phyloP scores from a whole-genome alignment of 148 eudicot species.

The Rhododendron henanense region DNA sequence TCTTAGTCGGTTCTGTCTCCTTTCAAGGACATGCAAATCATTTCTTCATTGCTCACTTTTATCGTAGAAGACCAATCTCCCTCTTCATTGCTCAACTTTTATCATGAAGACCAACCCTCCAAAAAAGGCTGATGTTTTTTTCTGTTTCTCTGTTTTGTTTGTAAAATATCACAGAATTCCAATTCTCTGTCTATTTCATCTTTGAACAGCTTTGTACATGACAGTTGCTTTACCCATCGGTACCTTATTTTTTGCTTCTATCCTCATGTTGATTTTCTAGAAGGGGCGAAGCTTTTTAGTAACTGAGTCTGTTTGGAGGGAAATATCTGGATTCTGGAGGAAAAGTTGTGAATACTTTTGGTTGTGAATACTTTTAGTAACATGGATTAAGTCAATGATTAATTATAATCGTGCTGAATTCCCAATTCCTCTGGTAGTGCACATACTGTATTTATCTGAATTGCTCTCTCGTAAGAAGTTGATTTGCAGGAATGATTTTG shows the following conservation, averaged over 20 bases:
- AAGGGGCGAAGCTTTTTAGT: not conserved
- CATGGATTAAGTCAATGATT: not conserved
- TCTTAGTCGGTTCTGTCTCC: conserved; percentile 16
- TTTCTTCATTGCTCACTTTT: not conserved
- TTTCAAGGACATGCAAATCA: not conserved
- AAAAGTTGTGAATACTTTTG: not conserved
- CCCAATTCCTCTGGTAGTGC: not conserved
- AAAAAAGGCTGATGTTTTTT: not conserved
- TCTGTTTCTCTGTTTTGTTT: not conserved
- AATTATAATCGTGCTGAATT: not conserved
- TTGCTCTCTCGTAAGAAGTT: not conserved
- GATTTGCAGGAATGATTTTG: no score
- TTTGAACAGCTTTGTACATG: not conserved
- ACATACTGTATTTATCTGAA: not conserved
- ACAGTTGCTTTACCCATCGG: not conserved
- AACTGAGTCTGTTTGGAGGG: not conserved
- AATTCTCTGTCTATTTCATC: not conserved
- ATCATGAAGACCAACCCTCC: not conserved
- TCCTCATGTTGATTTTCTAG: not conserved
- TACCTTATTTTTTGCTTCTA: not conserved
- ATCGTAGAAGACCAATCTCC: not conserved
- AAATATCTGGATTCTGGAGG: not conserved
- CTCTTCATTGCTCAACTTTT: not conserved
- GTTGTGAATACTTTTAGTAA: not conserved
- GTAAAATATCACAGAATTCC: not conserved